Evolutionary conservation across 2,329 filamentous ascomycete species (phyloP), one percentile per base, ranked within the genome.

Genomic region (Cytospora leucostoma): DNA sequence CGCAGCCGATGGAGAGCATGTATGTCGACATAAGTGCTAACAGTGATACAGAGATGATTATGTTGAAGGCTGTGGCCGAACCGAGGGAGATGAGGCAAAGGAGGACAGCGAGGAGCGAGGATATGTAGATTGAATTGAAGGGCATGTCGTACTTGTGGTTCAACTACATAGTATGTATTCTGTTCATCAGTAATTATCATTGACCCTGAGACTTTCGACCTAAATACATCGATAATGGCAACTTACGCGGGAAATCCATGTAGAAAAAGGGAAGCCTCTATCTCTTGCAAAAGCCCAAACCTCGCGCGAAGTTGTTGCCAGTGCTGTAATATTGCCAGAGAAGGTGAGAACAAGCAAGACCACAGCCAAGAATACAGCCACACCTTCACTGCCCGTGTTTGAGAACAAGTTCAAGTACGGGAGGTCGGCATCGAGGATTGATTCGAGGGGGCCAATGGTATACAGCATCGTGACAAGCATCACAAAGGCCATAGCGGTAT

Each of bases 81-180:
- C 74, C 74, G 34, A 77, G 69, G 19, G 72, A 69, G 66, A 77
- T 74, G 47, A 75, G 67, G 21, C 70, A 69, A 32, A 77, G 70
- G 15, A 76, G 58, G 19, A 71, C 67, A 15, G 68, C 69, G 63
- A 72, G 66, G 32, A 66, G 55, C 12, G 71, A 70, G 7, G 73
- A 71, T 33, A 72, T 65, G 55, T 70, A 67, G 56, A 76, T 68
- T 1, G 74, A 66, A 63, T 75, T 74, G 62, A 75, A 68, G 2
- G 74, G 74, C 37, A 75, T 69, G 19, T 73, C 63, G 21, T 65
- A 65, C 33, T 59, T 65, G 34, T 37, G 60, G 19, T 65, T 50
- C 60, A 65, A 59, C 63, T 65, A n/a, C n/a, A n/a, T n/a, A n/a
- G n/a, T n/a, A n/a, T n/a, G n/a, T n/a, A n/a, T n/a, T n/a, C n/a